Base-by-base conservation (phyloP, 805 yeast genomes). In the Starmera quercuum region DNA sequence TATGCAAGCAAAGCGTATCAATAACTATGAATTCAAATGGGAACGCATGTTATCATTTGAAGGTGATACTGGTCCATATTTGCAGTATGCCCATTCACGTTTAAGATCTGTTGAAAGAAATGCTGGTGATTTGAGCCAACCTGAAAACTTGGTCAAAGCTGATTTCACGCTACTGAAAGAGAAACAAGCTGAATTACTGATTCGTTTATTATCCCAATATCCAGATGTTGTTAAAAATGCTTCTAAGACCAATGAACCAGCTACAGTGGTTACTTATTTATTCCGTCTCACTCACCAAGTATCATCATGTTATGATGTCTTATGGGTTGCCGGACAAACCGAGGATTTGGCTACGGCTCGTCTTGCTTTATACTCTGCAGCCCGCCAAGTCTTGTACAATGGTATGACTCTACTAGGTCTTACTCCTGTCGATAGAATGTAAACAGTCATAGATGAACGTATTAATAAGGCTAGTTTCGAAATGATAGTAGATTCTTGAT, bases 371-470 rank as follows among this genome's bases (percentile, higher is more conserved):
- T 92, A 88, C 60, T 69, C 81, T 34, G 70, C 95, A 43, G 95
- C 96, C 33, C 78, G 88, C 63, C 94, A 83, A 64, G 94, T 86
- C 10, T 68, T 92, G 47, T 68, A 68, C 63, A 88, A 87, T 54
- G 99, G 97, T 67, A 78, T 92, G 87, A 66, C 67, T 30, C 66
- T 92, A 53, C 67, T 92, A 53, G 96, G 97, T 37, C 71, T 92
- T 56, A 87, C 97, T 29, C 97, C 99, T n/a, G 97, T 92, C 41
- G 95, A 90, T 51, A 81, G 97, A 75, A 90, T 90, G 97, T 90
- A 69, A 63, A 24, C 6, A 26, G 20, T n/a, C n/a, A n/a, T n/a
- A n/a, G n/a, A n/a, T n/a, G n/a, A n/a, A n/a, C n/a, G n/a, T n/a
- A n/a, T n/a, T n/a, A n/a, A n/a, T n/a, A n/a, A n/a, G n/a, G n/a